A percentile compares a stretch with the other conserved stretches of the same genome.
phyloP scores from a whole-genome alignment of 495 filamentous ascomycete species.

The Trichoderma reesei region DNA sequence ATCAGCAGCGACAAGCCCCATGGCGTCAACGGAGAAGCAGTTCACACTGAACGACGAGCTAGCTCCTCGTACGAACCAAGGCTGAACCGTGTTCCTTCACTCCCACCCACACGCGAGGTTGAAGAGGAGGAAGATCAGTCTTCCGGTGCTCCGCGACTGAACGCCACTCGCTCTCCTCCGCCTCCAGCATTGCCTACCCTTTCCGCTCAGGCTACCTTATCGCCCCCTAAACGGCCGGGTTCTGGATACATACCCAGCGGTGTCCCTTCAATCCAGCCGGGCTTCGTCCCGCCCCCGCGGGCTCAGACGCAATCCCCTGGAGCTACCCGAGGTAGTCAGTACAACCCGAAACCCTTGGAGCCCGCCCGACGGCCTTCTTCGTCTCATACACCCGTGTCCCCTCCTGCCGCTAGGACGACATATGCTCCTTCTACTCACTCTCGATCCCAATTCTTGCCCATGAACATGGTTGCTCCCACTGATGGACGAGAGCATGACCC shows the following conservation, averaged over 20 bases:
- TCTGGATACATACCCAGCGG: conserved; percentile 36
- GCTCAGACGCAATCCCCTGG: conserved; percentile 85
- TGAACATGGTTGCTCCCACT: conserved; percentile 47
- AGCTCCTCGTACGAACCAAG: conserved; percentile 38
- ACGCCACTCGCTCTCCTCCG: conserved; percentile 23
- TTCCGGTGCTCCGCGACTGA: background rate
- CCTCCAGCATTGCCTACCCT: conserved; percentile 27
- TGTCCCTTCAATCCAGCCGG: conserved; percentile 24
- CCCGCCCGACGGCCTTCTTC: conserved; percentile 59
- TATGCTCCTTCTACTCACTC: conserved; percentile 21
- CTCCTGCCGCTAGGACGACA: conserved; percentile 25
- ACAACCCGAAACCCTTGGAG: conserved; percentile 37
- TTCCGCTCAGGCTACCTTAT: conserved; percentile 28
- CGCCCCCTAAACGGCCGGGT: conserved; percentile 44
- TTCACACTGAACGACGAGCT: conserved; percentile 31
- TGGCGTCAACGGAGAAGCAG: conserved; percentile 23
- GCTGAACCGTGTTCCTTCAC: conserved; percentile 34
- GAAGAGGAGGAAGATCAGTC: conserved; percentile 35
- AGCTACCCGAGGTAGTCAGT: conserved; percentile 41
- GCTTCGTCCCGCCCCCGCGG: conserved; percentile 51
- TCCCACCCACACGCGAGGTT: conserved; percentile 45
- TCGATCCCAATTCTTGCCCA: conserved; percentile 24
- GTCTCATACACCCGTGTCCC: conserved; percentile 40
- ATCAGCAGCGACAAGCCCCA: conserved; percentile 34
- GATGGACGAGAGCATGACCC: conserved; percentile 76